These are phyloP conservation scores for Fusarium multiceps DNA, from an alignment of 2,329 filamentous ascomycete species.

Conservation along the genomic window DNA sequence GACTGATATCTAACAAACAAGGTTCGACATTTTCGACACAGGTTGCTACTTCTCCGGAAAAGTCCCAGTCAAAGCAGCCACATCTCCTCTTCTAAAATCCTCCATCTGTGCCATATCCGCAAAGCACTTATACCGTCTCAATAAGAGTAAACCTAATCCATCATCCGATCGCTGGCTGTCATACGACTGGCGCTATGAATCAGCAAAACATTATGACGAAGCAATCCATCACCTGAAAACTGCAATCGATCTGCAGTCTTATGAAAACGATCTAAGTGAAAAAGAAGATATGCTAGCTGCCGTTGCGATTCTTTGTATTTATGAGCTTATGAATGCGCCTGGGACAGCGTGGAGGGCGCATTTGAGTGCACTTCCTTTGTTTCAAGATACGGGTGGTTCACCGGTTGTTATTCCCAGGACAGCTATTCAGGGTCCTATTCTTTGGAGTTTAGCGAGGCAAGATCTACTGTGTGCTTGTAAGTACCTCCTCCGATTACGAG, in stretches of 20 bases:
- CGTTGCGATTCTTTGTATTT: constrained; percentile 73
- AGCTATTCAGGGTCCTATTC: constrained; percentile 39
- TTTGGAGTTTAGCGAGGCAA: constrained; percentile 41
- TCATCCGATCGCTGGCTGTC: neutral
- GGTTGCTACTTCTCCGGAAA: constrained; percentile 41
- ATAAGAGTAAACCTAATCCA: neutral
- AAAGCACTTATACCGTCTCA: constrained; percentile 28
- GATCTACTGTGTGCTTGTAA: constrained; percentile 40
- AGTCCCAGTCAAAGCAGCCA: constrained; percentile 40
- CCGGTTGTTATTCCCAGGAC: constrained; percentile 34
- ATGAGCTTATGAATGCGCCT: constrained; percentile 75
- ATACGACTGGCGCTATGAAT: constrained; percentile 39
- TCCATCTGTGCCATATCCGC: constrained; percentile 38
- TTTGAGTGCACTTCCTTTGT: constrained; percentile 72
- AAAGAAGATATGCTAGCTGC: constrained; percentile 66
- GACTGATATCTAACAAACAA: neutral
- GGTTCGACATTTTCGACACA: constrained; percentile 44
- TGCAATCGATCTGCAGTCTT: constrained; percentile 38
- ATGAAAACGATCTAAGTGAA: constrained; percentile 54
- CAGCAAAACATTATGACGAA: constrained; percentile 39
- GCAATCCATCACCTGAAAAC: constrained; percentile 33
- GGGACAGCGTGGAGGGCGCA: constrained; percentile 72
- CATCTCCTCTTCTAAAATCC: constrained; percentile 28
- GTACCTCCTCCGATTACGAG: too few species aligned
- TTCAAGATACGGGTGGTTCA: constrained; percentile 58